Evolutionary conservation across 2,329 filamentous ascomycete species (phyloP), one percentile per base, ranked within the genome.

Genomic region (Alternaria postmessia): DNA sequence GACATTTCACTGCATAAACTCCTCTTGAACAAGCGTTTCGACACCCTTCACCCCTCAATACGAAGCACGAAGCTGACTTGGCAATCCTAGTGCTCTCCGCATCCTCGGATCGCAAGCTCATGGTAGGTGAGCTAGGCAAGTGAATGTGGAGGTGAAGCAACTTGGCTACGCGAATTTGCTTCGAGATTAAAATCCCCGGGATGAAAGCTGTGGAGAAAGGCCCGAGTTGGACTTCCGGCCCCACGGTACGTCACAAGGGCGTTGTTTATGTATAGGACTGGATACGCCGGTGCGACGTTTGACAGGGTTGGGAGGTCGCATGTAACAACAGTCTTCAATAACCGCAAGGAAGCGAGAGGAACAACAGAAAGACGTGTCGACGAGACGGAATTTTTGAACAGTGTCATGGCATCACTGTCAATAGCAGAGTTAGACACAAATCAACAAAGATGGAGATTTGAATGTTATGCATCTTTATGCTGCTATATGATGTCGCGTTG

Each of bases 101-200:
- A 28, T 96, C 93, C 8, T 95, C 93, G n/a, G 93, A 97, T 81
- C 88, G 92, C 51, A 94, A 87, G 43, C 85, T 97, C 75, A 84
- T 97, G 66, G 84, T 97, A 6, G 93, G 93, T 60, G 93, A 97
- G 80, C 82, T 97, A 61, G 84, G 84, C 82, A 90, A 84, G 85
- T 88, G 86, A 81, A 53, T 42, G 59, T 24, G 51, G 49, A 36
- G 55, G 43, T 52, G 34, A 47, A 57, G 62, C 58, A 62, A 62
- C 57, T 71, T 74, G 66, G 67, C 67, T 71, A 61, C 49, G 54
- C 52, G 65, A 41, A 54, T 60, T 65, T 63, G 55, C 67, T 65
- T 65, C 63, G 57, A 62, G 41, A 61, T 36, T 34, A 67, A 66
- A 62, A 61, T 64, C 58, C 59, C 58, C 63, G 63, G 46, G 60